These are phyloP conservation scores for Heliamphora pulchella DNA, from an alignment of 179 eudicot species.

Conservation along the genomic window DNA sequence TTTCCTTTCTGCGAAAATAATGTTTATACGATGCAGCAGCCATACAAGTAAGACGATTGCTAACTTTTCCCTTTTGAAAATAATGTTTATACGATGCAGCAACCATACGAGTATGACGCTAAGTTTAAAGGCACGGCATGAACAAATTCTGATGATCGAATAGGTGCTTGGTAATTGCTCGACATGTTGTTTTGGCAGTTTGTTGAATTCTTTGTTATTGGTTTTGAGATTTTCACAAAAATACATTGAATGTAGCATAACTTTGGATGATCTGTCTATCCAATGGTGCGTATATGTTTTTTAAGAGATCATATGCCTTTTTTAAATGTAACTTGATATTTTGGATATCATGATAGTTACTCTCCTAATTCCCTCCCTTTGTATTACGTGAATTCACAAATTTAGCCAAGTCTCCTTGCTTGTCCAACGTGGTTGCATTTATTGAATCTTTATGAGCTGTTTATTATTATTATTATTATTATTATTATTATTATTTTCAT, in stretches of 20 bases:
- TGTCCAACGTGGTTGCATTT: too few relatives aligned
- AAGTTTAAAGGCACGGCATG: constrained; percentile 53
- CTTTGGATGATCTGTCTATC: neutral
- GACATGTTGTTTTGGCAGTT: neutral
- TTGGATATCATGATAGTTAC: neutral
- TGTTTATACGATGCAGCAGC: too few relatives aligned
- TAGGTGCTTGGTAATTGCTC: neutral
- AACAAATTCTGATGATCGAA: neutral
- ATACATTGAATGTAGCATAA: neutral
- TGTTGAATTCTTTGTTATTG: neutral
- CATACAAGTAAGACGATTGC: too few relatives aligned
- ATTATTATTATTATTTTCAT: too few relatives aligned
- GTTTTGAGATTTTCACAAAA: neutral
- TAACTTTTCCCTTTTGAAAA: neutral
- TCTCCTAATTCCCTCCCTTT: neutral
- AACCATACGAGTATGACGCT: constrained; percentile 60
- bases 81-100: constrained; percentile 30
- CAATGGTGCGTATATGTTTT: neutral
- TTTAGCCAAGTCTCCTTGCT: too few relatives aligned
- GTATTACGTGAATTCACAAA: too few relatives aligned
- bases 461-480: too few relatives aligned
- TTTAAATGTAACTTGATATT: neutral
- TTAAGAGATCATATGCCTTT: constrained; percentile 1
- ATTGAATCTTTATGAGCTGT: too few relatives aligned
- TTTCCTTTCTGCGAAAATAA: too few relatives aligned